Base-by-base conservation (phyloP, 805 yeast genomes). In the Hanseniaspora jakobsenii region DNA sequence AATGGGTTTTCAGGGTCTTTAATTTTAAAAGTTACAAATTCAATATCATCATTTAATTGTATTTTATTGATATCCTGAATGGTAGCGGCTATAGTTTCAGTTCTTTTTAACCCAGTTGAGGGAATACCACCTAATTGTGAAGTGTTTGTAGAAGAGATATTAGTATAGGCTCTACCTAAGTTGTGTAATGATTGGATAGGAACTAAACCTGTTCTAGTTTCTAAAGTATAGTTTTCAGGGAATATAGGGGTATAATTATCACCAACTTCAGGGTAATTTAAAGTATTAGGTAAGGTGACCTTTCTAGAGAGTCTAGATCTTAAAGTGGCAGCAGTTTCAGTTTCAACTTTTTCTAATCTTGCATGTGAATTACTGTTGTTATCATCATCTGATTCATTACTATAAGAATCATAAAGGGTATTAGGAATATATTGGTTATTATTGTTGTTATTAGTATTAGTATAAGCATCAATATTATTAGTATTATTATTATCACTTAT, bases 211-310 rank as follows among this genome's bases (percentile, higher is more conserved):
- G 95, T 83, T 43, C 72, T 71, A 0, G 95, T 86, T 66, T 86
- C 95, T 60, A 86, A 51, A 6, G 86, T 81, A 59, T 83, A 86
- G 59, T 86, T 95, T 66, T 86, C 95, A 7, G 95, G 95, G 69
- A 86, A 86, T 28, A 85, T 78, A 12, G 42, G 42, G 2, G 48
- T n/a, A 16, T 44, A 37, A 21, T 38, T 13, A 89, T 81, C 50
- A 72, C 71, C 48, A 30, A 56, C 63, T 38, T 59, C 66, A 53
- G 53, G 64, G 13, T 35, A 54, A 36, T 75, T 71, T 51, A 71
- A 71, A 31, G 77, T 62, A 51, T 75, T 83, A 0, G 75, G 71
- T 22, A 65, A 55, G 4, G 82, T 77, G 1, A 73, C 65, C 3
- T 63, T 66, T n/a, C 70, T 60, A 5, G 73, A 65, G 13, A 81